These are phyloP conservation scores for Claviceps monticola DNA, from an alignment of 2,329 filamentous ascomycete genomes.

Conservation along the genomic window DNA sequence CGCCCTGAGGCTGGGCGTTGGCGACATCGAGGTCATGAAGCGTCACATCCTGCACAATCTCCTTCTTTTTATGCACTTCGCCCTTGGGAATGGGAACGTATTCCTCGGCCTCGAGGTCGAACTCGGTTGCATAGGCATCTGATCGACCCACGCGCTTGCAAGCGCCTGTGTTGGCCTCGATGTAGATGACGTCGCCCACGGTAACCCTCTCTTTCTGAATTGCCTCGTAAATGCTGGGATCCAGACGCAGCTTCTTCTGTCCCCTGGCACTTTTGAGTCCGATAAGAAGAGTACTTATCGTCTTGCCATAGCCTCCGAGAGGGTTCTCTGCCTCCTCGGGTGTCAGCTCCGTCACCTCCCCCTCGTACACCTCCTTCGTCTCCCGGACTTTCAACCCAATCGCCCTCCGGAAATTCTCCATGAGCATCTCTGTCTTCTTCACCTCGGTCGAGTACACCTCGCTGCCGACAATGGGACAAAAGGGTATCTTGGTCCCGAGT, in stretches of 20 bases:
- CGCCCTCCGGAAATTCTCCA: slow-evolving; percentile 97
- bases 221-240: slow-evolving; percentile 97
- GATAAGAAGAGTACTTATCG: slow-evolving; percentile 89
- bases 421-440: slow-evolving; percentile 97
- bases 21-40: slow-evolving; percentile 93
- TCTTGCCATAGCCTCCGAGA: slow-evolving; percentile 90
- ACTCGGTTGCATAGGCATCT: slow-evolving; percentile 95
- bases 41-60: slow-evolving; percentile 97
- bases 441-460: slow-evolving; percentile 97
- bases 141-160: slow-evolving; percentile 94
- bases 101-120: slow-evolving; percentile 96
- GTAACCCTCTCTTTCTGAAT: slow-evolving; percentile 97
- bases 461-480: slow-evolving; percentile 95
- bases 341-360: slow-evolving; percentile 93
- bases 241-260: slow-evolving; percentile 92
- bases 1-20: slow-evolving; percentile 87
- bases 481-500: slow-evolving; percentile 93
- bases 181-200: slow-evolving; percentile 95
- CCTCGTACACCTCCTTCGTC: slow-evolving; percentile 98
- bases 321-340: slow-evolving; percentile 98
- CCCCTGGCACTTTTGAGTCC: slow-evolving; percentile 90
- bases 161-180: slow-evolving; percentile 95
- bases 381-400: slow-evolving; percentile 95
- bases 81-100: slow-evolving; percentile 98
- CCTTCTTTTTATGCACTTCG: slow-evolving; percentile 99